Base-by-base conservation (phyloP, 176 grass and related monocot genomes). In the Musa itinerans region DNA sequence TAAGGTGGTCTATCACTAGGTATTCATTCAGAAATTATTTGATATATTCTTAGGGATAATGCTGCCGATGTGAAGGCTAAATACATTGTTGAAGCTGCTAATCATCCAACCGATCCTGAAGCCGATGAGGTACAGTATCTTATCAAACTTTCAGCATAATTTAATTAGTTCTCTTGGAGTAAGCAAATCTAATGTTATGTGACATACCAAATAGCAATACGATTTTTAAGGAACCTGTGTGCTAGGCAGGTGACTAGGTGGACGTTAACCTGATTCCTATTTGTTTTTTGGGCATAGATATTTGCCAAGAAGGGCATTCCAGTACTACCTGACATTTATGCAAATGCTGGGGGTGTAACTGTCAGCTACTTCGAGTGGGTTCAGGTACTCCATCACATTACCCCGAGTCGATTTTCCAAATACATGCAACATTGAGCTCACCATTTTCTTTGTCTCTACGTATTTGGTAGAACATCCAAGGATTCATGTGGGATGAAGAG, bases 41-140 rank as follows among this genome's bases (percentile, higher is more conserved):
- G 0, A 0, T 10, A 11, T 7, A 1, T 22, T 54, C 3, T 16
- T 43, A 75, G 73, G 73, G 73, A 62, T 49, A 75, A 75, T 75
- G 73, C 73, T 75, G 73, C 56, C 12, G 27, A 75, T 63, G 73
- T 75, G 29, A 75, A 75, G 73, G 73, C 55, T 56, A 75, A 75
- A 48, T 75, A 62, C 56, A 75, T 75, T 7, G 53, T 74, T 1
- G 72, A 74, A 74, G 72, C 52, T 19, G 72, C 52, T 34, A 74
- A 74, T 57, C 52, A 75, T 75, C 24, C 73, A n/a, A 75, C 27
- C 63, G 27, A 63, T 62, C 73, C 73, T 61, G 73, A 62, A 75
- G 73, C 55, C 14, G 26, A 75, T 62, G 55, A 75, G 73, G 73
- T 75, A 20, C 8, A 50, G 7, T 73, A 17, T 16, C 11, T 54